Base-by-base conservation (phyloP, 306 rosid species). In the Cucurbita ficifolia region DNA sequence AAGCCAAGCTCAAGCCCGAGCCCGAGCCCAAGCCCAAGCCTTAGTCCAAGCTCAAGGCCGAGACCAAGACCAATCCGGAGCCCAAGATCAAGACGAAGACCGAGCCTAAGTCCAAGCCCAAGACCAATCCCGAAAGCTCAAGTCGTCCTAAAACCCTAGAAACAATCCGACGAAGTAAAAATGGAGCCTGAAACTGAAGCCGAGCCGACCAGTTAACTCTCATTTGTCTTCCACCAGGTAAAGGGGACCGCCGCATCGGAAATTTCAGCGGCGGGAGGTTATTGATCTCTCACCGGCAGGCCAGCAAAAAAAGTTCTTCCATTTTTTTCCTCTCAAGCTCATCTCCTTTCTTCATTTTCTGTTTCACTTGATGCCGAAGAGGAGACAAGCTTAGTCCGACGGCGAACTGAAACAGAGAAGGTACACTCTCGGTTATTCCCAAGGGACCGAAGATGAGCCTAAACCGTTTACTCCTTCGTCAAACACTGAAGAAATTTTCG, bases 391-490 rank as follows among this genome's bases (percentile, higher is more conserved):
- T 57, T 29, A 57, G 63, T 57, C 9, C 40, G 63, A 57, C 62
- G 62, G 62, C 36, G 17, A 57, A 57, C 38, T 22, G 62, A 56
- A 56, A 21, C 61, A 22, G 17, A 57, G 62, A 57, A 24, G 33
- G 38, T 57, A 57, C 22, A 24, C 8, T 57, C 36, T 57, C 36
- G 6, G 40, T 1, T 5, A 1, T 29, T 29, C 63, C 50, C 1
- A 5, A 65, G 38, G 53, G 29, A 19, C 53, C 38, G 12, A 65
- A 21, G 72, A 89, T 92, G 96, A 82, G 62, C 59, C 81, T 79
- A 79, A 81, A 82, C 83, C 82, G 52, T 57, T 43, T 87, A 4
- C 72, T 84, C 59, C 85, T 78, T 13, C 75, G 79, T 64, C 76
- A 76, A 55, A 73, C 79, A 1, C 24, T 83, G 75, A 79, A 46